Evolutionary conservation across 2,329 filamentous ascomycete genomes (phyloP).

Genomic region (Aureobasidium sp.): DNA sequence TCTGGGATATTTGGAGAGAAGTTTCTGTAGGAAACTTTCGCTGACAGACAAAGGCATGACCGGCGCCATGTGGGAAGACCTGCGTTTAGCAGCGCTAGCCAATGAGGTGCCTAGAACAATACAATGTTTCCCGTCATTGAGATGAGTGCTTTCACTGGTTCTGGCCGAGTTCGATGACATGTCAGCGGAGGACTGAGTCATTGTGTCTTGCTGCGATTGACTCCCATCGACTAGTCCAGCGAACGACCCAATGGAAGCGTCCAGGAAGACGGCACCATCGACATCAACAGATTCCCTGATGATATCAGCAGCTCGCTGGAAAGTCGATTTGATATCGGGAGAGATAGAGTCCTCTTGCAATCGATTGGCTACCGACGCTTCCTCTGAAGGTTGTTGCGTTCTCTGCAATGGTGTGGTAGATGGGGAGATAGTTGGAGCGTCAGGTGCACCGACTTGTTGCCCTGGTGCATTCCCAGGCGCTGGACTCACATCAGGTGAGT

Average conservation of each 20-base stretch:
- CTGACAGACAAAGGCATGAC: not conserved
- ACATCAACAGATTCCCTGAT: conserved; percentile 36
- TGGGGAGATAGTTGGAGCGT: not conserved
- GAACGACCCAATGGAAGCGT: conserved; percentile 19
- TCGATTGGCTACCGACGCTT: not conserved
- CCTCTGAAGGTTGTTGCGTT: not conserved
- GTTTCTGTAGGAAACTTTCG: conserved; percentile 17
- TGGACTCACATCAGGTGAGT: not conserved
- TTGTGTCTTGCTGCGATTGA: not conserved
- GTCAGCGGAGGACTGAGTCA: not conserved
- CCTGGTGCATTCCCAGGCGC: not conserved
- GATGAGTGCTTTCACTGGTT: not conserved
- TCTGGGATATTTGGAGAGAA: conserved; percentile 23
- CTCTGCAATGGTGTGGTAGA: not conserved
- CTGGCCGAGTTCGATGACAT: not conserved
- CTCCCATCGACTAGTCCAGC: conserved; percentile 13
- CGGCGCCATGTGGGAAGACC: not conserved
- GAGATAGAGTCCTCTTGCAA: conserved; percentile 25
- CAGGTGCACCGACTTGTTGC: not conserved
- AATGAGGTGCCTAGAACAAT: conserved; percentile 2
- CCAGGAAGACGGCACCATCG: conserved; percentile 37
- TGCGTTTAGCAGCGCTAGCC: not conserved
- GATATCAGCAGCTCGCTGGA: conserved; percentile 37
- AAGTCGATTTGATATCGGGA: conserved; percentile 21
- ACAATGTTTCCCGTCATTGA: not conserved